Base-by-base conservation (phyloP, 352 stramenopile genomes). In the Blastocystis sp. region DNA sequence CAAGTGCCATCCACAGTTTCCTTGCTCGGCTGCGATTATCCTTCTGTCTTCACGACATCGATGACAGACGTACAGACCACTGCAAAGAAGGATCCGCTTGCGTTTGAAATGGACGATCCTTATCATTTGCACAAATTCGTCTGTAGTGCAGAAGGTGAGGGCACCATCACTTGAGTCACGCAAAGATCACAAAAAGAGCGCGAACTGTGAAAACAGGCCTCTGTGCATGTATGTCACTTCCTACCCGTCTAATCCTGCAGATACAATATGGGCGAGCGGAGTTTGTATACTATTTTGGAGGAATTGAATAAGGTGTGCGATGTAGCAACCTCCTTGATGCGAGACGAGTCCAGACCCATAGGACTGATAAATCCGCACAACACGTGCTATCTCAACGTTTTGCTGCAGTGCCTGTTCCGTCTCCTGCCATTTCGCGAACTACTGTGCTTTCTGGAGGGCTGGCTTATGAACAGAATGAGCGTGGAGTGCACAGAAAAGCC, bases 331-430 rank as follows among this genome's bases (percentile, higher is more conserved):
- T 38, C 41, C 0, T 38, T 84, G 74, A 67, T 84, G 5, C 74
- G 74, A 38, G 56, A 84, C 45, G 61, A 52, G 2, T n/a, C 56
- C n/a, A 52, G 56, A 19, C 74, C 74, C 34, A 67, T 84, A 21
- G 74, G 74, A n/a, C 28, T 84, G 19, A 28, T 67, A 14, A 84
- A 84, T 59, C 21, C 74, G 4, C 74, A 84, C 48, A 84, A 84
- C 23, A 84, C 74, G 7, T 84, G 74, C 66, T 84, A 84, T 64
- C 43, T 84, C 10, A 84, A 84, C 38, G 74, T 84, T 28, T 17
- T 84, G 23, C 34, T 84, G 38, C 74, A 84, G 56, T 67, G 74
- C 66, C 41, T 84, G 21, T 84, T 60, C 60, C 74, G 38, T 38
- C 17, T 84, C 19, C 10, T 45, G 3, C 74, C 52, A 19, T 84